Evolutionary conservation across 257 asterid species (phyloP), one percentile per base, ranked within the genome.

Genomic region (Rhazya stricta): DNA sequence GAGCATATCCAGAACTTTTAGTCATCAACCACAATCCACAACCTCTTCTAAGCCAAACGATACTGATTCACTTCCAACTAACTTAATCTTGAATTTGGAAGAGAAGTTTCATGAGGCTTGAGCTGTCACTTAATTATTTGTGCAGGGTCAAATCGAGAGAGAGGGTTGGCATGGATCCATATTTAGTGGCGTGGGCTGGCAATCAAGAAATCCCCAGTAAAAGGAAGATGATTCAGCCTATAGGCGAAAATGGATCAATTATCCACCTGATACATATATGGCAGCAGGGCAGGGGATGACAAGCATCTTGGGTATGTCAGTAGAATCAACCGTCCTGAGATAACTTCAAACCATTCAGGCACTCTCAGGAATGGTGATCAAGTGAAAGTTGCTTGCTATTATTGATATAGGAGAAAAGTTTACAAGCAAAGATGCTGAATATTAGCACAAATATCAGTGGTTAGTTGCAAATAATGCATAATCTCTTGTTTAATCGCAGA

Each of bases 101-200:
- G 25, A 48, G 5, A n/a, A 13, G 19, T 56, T 42, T 5, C 41
- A 23, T 54, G 69, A 67, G 73, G 84, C 34, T 66, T 43, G 75
- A 72, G 78, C 48, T 76, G 81, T 81, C 81, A 77, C 73, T 30
- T 41, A 29, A 75, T 79, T 19, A 60, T 69, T 74, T 74, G 54
- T 34, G 27, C 11, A 23, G 29, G 57, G 46, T 62, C 77, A 75
- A 50, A 43, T 57, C 69, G 34, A 63, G 27, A 39, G 2, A 72
- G 77, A 43, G 77, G 77, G 77, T 73, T 57, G 57, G 71, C 68
- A 65, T 21, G 27, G 36, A 53, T 50, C 32, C 27, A 67, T n/a
- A 43, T 27, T 56, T 73, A 42, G 67, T 41, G 57, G 61, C n/a
- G 43, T 19, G 12, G 43, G 30, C 41, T 43, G 70, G 70, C 71